Conservation (phyloP, 2,329 filamentous ascomycete genomes). For the Hirsutella thompsonii region DNA sequence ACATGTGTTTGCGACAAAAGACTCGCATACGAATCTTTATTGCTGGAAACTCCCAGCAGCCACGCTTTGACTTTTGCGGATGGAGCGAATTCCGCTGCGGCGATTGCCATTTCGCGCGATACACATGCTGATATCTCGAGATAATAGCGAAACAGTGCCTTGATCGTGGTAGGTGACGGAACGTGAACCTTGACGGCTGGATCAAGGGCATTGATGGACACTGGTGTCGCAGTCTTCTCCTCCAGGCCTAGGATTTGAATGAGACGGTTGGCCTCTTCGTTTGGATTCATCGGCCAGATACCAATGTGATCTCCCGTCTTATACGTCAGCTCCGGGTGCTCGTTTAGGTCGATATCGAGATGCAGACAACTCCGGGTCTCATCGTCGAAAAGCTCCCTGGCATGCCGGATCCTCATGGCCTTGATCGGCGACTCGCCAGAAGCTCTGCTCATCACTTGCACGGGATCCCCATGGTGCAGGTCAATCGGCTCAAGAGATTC, state of each 20-base stretch:
- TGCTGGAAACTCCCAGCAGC: neutral
- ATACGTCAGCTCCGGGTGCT: no score
- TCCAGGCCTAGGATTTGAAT: neutral
- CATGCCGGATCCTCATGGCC: no score
- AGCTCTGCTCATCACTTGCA: no score
- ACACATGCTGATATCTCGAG: slow-evolving; percentile 26
- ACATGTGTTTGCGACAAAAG: slow-evolving; percentile 27
- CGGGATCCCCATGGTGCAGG: no score
- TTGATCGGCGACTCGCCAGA: no score
- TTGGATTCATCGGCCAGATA: neutral
- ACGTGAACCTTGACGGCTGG: slow-evolving; percentile 18
- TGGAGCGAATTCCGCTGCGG: neutral
- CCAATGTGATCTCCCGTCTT: no score
- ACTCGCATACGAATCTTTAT: neutral
- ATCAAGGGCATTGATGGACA: neutral
- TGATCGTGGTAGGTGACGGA: slow-evolving; percentile 18
- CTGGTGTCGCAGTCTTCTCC: neutral
- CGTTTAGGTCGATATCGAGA: no score
- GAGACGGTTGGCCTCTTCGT: neutral
- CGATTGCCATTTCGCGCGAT: slow-evolving; percentile 25
- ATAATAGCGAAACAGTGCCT: slow-evolving; percentile 27
- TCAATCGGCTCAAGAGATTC: no score
- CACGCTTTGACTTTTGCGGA: neutral
- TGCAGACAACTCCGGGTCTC: no score
- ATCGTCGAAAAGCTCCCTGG: no score